Evolutionary conservation across 1,139 yeast genomes (phyloP), one percentile per base, ranked within the genome.

Genomic region (Pichia sp.): DNA sequence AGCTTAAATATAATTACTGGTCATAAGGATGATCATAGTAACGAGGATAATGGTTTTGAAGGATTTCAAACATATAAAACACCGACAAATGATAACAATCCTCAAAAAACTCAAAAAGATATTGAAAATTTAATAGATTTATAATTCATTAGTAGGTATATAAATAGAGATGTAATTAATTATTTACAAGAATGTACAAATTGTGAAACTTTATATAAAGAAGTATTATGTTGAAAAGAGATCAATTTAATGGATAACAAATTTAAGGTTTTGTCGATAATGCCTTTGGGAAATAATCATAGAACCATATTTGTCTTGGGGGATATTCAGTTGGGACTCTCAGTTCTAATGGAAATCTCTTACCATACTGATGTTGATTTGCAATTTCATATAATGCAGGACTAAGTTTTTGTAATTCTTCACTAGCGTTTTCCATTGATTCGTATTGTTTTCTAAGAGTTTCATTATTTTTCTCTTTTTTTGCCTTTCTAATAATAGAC

Each of bases 251-350:
- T 13, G 14, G 42, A 7, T 22, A 14, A 16, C 11, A 22, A 16
- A 14, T 18, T 19, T 29, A 44, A 31, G 44, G 34, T 38, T 44
- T 44, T 6, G 44, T 9, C 19, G 42, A n/a, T 36, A 30, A 18
- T 31, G 29, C 48, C 39, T 56, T 53, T 39, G 71, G 68, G 41
- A 56, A 64, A 62, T 73, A 87, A 60, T 84, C 81, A 64, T 81
- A 79, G 54, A 83, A 81, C 97, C 98, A 91, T 31, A 88, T 76
- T 57, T 79, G 77, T 63, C 80, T 82, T 42, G 98, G 86, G n/a
- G 99, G 99, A 57, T 75, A 88, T 53, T 90, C 95, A 1, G 96
- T 87, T 36, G 99, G 98, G 6, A 87, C 81, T 65, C 95, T 80
- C 72, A 89, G 69, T 63, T 91, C 96, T 63, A 84, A 67, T 10